Evolutionary conservation across 2,329 filamentous ascomycete genomes (phyloP), one percentile per base, ranked within the genome.

Genomic region (Pseudopithomyces maydicus): DNA sequence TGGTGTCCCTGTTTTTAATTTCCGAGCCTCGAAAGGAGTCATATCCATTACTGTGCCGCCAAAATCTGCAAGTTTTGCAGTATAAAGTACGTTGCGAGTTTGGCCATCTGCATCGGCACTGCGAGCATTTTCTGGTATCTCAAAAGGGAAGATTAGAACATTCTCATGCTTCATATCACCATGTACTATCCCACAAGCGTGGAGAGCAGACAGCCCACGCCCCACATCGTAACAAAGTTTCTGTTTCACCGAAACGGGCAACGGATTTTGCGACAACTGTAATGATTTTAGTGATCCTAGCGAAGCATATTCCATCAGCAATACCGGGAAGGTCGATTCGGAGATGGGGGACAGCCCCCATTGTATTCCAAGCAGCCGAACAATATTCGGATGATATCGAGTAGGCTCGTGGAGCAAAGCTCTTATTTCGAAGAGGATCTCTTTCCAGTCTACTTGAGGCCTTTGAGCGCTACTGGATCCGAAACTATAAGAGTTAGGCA

Each of bases 91-190:
- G 2, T 26, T 10, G 7, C 45, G 29, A 14, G 32, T 15, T 8
- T 11, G 2, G 23, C 20, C 51, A 11, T 2, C 29, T 3, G 29
- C 4, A 1, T 33, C 19, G 2, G 6, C 15, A 33, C 19, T 20
- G n/a, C 26, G 6, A 43, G 19, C 2, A 10, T 23, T 3, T 19
- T 14, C 20, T 2, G 41, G 17, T 4, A 10, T 2, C 15, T 54
- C 41, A n/a, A 33, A 32, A 42, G 43, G 50, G 43, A 62, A 44
- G 6, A 58, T 57, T 12, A 62, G 43, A 2, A 62, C 56, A 38
- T 59, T 62, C n/a, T 62, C 54, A 41, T 57, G 53, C 15, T 62
- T 62, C 51, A 62, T 36, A 23, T 59, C 56, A 29, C 59, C 59
- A 50, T 62, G 59, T 12, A 62, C 51, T 10, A 62, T 57, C 3